Percentiles rank a stretch among this genome's conserved stretches.
phyloP scores from a whole-genome alignment of 805 yeast species.

The Schizosaccharomyces japonicus region DNA sequence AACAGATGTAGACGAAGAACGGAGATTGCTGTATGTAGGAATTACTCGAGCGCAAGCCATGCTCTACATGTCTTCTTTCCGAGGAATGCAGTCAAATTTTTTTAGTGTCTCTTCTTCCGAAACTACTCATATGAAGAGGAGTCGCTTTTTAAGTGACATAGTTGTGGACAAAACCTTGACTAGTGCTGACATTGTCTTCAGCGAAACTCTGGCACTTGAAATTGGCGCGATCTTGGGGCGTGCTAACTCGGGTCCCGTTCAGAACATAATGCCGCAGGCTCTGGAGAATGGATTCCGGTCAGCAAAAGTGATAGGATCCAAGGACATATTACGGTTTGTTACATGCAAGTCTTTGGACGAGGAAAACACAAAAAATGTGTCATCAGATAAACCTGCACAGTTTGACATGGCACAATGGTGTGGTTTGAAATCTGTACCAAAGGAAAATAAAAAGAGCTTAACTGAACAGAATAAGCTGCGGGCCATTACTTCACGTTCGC shows the following conservation, averaged over 20 bases:
- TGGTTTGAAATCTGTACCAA: too few relatives aligned
- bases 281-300: background rate
- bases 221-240: background rate
- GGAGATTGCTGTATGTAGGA: slow-evolving; percentile 72
- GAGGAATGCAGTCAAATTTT: background rate
- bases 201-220: background rate
- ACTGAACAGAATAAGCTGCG: too few relatives aligned
- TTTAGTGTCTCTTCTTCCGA: background rate
- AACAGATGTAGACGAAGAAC: slow-evolving; percentile 38
- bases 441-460: too few relatives aligned
- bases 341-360: background rate
- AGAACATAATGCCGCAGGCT: background rate
- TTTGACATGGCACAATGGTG: too few relatives aligned
- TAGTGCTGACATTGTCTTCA: background rate
- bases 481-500: too few relatives aligned
- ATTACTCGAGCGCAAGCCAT: slow-evolving; percentile 54
- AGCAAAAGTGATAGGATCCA: background rate
- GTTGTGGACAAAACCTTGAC: background rate
- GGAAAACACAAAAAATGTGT: background rate
- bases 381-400: background rate
- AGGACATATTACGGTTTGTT: background rate
- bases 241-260: background rate
- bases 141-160: background rate
- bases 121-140: background rate
- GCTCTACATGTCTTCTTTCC: background rate